Conservation (phyloP, 2,329 filamentous ascomycete genomes). For the Colletotrichum sp. region DNA sequence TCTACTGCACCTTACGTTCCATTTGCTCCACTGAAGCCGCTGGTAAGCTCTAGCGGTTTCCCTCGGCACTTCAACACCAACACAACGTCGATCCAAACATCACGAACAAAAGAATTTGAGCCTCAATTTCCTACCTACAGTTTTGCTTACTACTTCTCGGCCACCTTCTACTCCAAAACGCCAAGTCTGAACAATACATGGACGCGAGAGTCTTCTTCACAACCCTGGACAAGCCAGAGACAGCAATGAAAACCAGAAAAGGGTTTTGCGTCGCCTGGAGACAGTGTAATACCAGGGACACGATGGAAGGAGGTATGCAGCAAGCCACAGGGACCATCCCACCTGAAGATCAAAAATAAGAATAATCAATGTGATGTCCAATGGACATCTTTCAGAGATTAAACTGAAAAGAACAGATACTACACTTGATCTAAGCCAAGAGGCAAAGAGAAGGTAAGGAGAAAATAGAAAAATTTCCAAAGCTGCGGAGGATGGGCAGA, state of each 20-base stretch:
- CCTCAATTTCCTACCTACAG: not conserved
- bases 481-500: not conserved
- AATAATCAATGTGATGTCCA: not conserved
- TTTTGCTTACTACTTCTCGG: not conserved
- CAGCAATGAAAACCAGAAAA: constrained; percentile 2
- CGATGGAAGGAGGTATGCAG: constrained; percentile 1
- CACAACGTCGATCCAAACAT: not conserved
- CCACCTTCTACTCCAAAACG: not conserved
- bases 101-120: not conserved
- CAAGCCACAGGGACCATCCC: constrained; percentile 9
- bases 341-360: constrained; percentile 3
- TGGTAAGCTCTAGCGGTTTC: not conserved
- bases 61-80: not conserved
- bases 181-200: fast-evolving
- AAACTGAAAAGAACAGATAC: constrained; percentile 19
- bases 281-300: constrained; percentile 18
- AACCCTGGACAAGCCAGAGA: constrained; percentile 6
- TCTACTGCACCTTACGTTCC: not conserved
- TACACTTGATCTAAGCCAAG: constrained; percentile 18
- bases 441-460: constrained; percentile 3
- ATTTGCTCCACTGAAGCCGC: not conserved
- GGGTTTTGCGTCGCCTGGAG: constrained; percentile 8
- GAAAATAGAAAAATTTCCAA: not conserved
- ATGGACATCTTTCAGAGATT: constrained; percentile 5
- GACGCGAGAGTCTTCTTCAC: not conserved